Evolutionary conservation across 352 stramenopile species (phyloP), one percentile per base, ranked within the genome.

Genomic region (Globisporangium echinulatum): DNA sequence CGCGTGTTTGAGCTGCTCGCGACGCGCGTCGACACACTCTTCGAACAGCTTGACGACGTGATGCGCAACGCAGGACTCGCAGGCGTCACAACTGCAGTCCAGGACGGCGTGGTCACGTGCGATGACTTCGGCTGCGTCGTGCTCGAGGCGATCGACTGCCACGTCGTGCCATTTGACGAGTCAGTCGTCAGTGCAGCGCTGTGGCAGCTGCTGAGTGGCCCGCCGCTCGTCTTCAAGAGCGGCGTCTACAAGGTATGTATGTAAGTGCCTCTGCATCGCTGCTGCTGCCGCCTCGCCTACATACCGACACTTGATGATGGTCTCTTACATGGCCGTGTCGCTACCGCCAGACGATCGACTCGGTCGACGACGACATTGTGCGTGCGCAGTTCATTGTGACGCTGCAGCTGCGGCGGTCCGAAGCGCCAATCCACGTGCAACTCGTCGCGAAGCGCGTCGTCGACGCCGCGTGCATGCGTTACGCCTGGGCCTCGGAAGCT

Each of bases 61-160:
- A n/a, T 54, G 4, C 2, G 0, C 5, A 15, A 59, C 1, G 38
- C 51, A 39, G 44, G 37, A 2, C 14, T 40, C 14, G 9, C n/a
- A 14, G 14, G 25, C 7, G 52, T 7, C 19, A 38, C 19, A 0
- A 36, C 49, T 3, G 11, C 14, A 11, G 43, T 17, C 1, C 33
- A 55, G 4, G 57, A 47, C 7, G 57, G 49, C 8, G 25, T 48
- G 19, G 54, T 65, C 46, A 52, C 46, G 47, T 47, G 49, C 2
- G 40, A 62, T 5, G 25, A 14, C 11, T 3, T 38, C 33, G 51
- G 52, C 46, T 10, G 37, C n/a, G 49, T 59, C n/a, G 52, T 40
- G 7, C 37, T 64, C 19, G 58, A 64, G 33, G 39, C 59, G 15
- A 13, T 54, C 2, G 58, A 58, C 46, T 53, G 15, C 51, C 48